Conservation (phyloP, 192 early-diverging fungal species). For the Coemansia sp. region DNA sequence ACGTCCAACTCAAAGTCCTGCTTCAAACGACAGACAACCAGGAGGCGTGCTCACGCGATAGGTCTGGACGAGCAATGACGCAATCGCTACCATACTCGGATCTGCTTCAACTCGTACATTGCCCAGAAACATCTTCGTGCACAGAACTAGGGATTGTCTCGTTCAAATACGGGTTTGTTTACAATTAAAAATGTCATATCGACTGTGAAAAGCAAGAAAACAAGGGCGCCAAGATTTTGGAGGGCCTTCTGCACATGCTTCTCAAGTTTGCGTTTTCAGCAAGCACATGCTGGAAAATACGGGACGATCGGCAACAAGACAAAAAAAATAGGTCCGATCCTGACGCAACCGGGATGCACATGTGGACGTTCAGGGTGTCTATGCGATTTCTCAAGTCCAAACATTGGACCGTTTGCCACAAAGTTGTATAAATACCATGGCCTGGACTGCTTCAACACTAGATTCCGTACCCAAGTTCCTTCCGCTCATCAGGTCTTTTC, state of each 20-base stretch:
- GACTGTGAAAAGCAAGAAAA: not conserved
- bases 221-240: not conserved
- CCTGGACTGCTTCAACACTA: not conserved
- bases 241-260: not conserved
- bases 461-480: conserved; percentile 1
- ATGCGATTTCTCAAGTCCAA: not conserved
- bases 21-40: not conserved
- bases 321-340: not conserved
- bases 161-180: not conserved
- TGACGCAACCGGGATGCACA: not conserved
- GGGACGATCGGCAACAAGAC: not conserved
- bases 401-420: too few species aligned
- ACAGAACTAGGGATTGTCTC: too few species aligned
- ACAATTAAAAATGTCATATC: not conserved
- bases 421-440: not conserved
- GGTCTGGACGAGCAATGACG: not conserved
- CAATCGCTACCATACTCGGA: not conserved
- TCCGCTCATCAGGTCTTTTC: not conserved
- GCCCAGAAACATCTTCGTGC: not conserved
- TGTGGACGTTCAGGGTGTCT: not conserved
- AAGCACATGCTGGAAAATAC: not conserved
- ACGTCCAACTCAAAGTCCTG: too few species aligned
- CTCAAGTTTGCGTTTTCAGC: not conserved
- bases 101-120: not conserved
- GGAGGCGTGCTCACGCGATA: not conserved